Evolutionary conservation across 352 stramenopile genomes (phyloP), one percentile per base, ranked within the genome.

Genomic region (Pythium guiyangense): DNA sequence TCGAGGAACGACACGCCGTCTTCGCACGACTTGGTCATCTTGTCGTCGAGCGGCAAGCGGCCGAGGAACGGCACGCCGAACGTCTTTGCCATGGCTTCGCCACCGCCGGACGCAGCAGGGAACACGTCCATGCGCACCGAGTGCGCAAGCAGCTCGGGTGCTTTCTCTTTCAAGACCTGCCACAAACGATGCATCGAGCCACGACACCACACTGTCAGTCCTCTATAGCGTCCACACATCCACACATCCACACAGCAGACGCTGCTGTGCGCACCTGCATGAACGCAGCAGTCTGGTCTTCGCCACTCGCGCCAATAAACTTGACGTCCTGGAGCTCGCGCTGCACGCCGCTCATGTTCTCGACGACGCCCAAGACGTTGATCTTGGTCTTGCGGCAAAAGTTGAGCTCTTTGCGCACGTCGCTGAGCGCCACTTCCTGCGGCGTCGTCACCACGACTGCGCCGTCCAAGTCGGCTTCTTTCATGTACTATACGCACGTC

Each of bases 391-490:
- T n/a, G n/a, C n/a, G n/a, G n/a, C n/a, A n/a, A n/a, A n/a, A n/a
- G n/a, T n/a, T n/a, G n/a, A 99, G 77, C 71, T 99, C 97, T 71
- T 99, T 99, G 55, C 98, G 88, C 4, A 99, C 98, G 69, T 99
- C 98, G 8, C 86, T 96, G 67, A 99, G 96, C n/a, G 97, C 96
- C 18, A 99, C 96, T 84, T 99, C 97, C 72, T 99, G 97, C 1
- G 97, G 97, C 18, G 98, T 99, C 0, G 97, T 99, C 4, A 99
- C 96, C 27, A 99, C 91, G 44, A 99, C 86, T 0, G 97, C 97
- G 11, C 97, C 97, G 52, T 98, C 92, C 51, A 98, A 71, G 48
- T 87, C 76, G 0, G 92, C 89, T 66, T 98, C 91, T 79, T 99
- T 98, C 67, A 99, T 92, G 76, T 99, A 99, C 81, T 95, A 42